phyloP scores from a whole-genome alignment of 2,329 filamentous ascomycete genomes.

The Ascochyta rabiei region DNA sequence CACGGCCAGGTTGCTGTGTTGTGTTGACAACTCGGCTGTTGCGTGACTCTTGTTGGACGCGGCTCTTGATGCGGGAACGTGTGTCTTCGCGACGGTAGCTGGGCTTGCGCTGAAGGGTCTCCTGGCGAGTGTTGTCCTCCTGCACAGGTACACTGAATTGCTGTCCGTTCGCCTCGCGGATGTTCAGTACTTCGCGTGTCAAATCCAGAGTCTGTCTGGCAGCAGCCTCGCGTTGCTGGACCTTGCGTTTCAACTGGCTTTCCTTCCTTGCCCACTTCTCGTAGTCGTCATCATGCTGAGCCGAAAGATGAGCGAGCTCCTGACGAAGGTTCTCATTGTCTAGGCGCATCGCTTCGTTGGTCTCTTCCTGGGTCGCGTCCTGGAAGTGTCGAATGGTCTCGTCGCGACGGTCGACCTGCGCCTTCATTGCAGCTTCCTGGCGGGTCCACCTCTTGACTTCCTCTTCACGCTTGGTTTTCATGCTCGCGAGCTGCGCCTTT shows the following conservation, averaged over 20 bases:
- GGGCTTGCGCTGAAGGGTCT: slow-evolving; percentile 32
- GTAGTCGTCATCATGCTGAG: slow-evolving; percentile 44
- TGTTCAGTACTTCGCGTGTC: slow-evolving; percentile 39
- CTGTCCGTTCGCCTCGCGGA: slow-evolving; percentile 35
- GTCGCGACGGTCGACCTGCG: slow-evolving; percentile 43
- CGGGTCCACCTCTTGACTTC: slow-evolving; percentile 43
- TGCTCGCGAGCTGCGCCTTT: slow-evolving; percentile 73
- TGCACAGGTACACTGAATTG: slow-evolving; percentile 15
- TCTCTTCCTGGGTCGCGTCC: slow-evolving; percentile 45
- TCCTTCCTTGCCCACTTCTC: slow-evolving; percentile 43
- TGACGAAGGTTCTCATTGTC: slow-evolving; percentile 50
- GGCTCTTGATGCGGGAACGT: slow-evolving; percentile 40
- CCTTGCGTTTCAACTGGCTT: slow-evolving; percentile 40
- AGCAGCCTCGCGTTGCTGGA: slow-evolving; percentile 38
- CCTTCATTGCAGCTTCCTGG: slow-evolving; percentile 41
- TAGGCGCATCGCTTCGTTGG: slow-evolving; percentile 47
- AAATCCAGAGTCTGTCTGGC: slow-evolving; percentile 35
- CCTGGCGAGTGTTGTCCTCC: slow-evolving; percentile 26
- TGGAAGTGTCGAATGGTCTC: slow-evolving; percentile 49
- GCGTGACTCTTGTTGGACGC: slow-evolving; percentile 43
- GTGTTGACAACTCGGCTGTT: slow-evolving; percentile 36
- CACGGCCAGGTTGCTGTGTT: slow-evolving; percentile 23
- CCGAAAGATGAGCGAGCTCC: slow-evolving; percentile 45
- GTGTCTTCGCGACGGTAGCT: slow-evolving; percentile 42
- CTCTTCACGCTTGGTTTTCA: slow-evolving; percentile 72